Evolutionary conservation across 2,329 filamentous ascomycete genomes (phyloP), one percentile per base, ranked within the genome.

Genomic region (Aspergillus tubingensis): DNA sequence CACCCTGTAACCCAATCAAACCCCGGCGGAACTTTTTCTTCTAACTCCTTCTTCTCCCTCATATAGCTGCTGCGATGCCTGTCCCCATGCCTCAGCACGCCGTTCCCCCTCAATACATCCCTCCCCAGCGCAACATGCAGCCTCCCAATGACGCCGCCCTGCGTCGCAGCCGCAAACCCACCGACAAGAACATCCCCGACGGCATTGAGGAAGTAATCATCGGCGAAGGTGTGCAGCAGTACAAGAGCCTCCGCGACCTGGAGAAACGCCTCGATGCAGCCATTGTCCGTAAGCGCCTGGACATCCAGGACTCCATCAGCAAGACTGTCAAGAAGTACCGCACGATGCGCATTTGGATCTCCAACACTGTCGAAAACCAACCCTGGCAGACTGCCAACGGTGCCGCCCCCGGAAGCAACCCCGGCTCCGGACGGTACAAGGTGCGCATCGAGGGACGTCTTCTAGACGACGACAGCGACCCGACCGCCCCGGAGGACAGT

Each of bases 121-220:
- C 75, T 25, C 66, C 71, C 21, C 74, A 75, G 65, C 76, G 76
- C 60, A 68, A 70, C 57, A 74, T 72, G 38, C 74, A 75, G 43
- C 39, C 25, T 48, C 73, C 74, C 25, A 76, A 74, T 32, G 76
- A 79, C 48, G 71, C 73, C 64, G 88, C 90, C 49, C 92, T 93
- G 76, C 87, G 92, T 62, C 88, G 91, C 68, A 92, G 91, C 72
- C 88, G 88, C 73, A 96, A 94, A 77, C 95, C 95, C 1, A 97
- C 92, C 60, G 95, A 99, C 78, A 96, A 92, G 83, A 95, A 92
- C 70, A 87, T 99, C 25, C 93, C 95, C 41, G 93, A 98, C 65
- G 92, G 91, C 58, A 84, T 96, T 48, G 93, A 96, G 68, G 88
- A 92, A 51, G 86, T 90, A 65, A 86, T 92, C 62, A 87, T 96